Evolutionary conservation across 2,329 filamentous ascomycete genomes (phyloP).

Genomic region (Talaromyces sp.): DNA sequence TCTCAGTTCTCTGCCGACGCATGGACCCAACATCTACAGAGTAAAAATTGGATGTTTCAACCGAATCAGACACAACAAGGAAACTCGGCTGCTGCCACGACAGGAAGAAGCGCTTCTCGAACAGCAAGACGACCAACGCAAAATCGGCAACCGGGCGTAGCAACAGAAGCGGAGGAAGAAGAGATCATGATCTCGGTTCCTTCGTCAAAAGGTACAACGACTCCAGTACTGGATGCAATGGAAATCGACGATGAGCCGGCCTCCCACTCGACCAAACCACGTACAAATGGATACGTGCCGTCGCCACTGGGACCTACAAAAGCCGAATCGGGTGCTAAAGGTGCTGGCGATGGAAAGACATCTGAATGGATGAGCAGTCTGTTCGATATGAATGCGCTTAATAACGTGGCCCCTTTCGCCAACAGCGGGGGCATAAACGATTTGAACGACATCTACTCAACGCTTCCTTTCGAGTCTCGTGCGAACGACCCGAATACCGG

Average conservation of each 20-base stretch:
- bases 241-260: conserved; percentile 45
- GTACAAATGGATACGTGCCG: conserved; percentile 23
- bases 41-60: conserved; percentile 28
- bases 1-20: conserved; percentile 40
- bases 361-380: conserved; percentile 25
- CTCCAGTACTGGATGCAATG: conserved; percentile 41
- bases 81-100: conserved; percentile 31
- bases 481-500: conserved; percentile 46
- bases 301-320: conserved; percentile 22
- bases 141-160: conserved; percentile 37
- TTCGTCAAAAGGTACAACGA: conserved; percentile 22
- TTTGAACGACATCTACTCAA: conserved; percentile 53
- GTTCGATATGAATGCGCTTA: conserved; percentile 53
- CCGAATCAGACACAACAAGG: conserved; percentile 30
- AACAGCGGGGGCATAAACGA: conserved; percentile 52
- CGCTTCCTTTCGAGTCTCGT: conserved; percentile 60
- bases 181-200: conserved; percentile 31
- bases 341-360: conserved; percentile 22
- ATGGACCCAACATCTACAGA: conserved; percentile 40
- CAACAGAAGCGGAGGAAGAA: conserved; percentile 42
- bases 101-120: conserved; percentile 36
- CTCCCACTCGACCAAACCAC: conserved; percentile 16
- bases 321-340: conserved; percentile 19
- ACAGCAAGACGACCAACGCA: conserved; percentile 27
- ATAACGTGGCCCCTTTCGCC: conserved; percentile 51